These are phyloP conservation scores for Pichia rugopelliculosa DNA, from an alignment of 805 yeast species.

Conservation along the genomic window DNA sequence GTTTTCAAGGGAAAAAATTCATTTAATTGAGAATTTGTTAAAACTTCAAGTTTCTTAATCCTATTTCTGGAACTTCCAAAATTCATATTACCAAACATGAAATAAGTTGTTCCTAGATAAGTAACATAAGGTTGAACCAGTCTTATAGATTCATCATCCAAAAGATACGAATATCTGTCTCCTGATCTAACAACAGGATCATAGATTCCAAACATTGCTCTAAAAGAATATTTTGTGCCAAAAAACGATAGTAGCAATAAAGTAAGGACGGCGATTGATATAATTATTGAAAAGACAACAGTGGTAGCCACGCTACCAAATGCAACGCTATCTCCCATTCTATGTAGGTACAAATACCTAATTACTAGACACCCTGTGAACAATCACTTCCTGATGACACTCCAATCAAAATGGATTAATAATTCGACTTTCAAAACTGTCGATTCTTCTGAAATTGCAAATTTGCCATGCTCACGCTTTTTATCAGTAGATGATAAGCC, in stretches of 20 bases:
- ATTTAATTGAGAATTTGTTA: slow-evolving; percentile 43
- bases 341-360: no score
- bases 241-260: slow-evolving; percentile 52
- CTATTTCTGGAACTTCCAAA: slow-evolving; percentile 25
- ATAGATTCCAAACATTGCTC: slow-evolving; percentile 50
- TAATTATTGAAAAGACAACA: slow-evolving; percentile 54
- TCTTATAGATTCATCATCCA: slow-evolving; percentile 2
- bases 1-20: slow-evolving; percentile 50
- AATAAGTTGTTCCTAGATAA: slow-evolving; percentile 5
- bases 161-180: slow-evolving; percentile 12
- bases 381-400: no score
- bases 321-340: not conserved
- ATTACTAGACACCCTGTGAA: no score
- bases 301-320: slow-evolving; percentile 50
- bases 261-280: slow-evolving; percentile 53
- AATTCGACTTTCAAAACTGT: no score
- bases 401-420: no score
- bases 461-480: no score
- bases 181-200: slow-evolving; percentile 22
- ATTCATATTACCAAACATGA: slow-evolving; percentile 4
- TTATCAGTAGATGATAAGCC: no score
- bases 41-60: slow-evolving; percentile 41
- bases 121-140: slow-evolving; percentile 9
- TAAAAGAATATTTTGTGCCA: slow-evolving; percentile 51
- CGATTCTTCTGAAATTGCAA: no score